A percentile compares a stretch with the other conserved stretches of the same genome.
These are phyloP conservation scores for Fonsecaea pedrosoi DNA, from an alignment of 2,329 filamentous ascomycete genomes.

Conservation along the genomic window DNA sequence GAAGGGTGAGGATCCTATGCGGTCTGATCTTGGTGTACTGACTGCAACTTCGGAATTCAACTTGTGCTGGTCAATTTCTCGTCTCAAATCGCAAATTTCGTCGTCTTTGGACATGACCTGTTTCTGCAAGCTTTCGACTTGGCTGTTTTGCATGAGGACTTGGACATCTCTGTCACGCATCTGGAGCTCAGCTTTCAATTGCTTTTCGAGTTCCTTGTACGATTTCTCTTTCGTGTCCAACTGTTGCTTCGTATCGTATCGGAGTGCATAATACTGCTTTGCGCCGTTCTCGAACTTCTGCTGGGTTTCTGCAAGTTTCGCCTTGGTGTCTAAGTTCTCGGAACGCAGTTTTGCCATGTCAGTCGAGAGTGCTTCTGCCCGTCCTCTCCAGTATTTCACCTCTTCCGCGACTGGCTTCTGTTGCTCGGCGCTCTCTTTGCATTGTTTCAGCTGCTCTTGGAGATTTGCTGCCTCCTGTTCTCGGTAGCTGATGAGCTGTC, in stretches of 20 bases:
- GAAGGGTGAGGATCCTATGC: background rate
- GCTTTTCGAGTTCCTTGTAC: background rate
- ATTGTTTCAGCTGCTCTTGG: background rate
- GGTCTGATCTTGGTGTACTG: background rate
- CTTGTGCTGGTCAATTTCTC: background rate
- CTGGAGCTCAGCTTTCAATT: background rate
- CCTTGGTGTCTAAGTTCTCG: background rate
- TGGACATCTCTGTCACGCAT: background rate
- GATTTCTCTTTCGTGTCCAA: background rate
- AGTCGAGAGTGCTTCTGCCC: background rate
- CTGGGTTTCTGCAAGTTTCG: background rate
- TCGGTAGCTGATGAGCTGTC: background rate
- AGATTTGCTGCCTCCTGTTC: background rate
- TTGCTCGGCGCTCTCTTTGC: background rate
- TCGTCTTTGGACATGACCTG: background rate
- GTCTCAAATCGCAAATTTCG: background rate
- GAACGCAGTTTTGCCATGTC: background rate
- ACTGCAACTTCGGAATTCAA: background rate
- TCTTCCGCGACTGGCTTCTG: background rate
- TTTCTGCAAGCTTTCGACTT: background rate
- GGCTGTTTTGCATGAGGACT: background rate
- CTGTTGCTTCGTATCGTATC: background rate
- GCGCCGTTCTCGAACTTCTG: background rate
- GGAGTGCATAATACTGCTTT: background rate
- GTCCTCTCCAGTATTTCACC: background rate